Evolutionary conservation across 441 rosid species (phyloP).

Genomic region (Gossypium lobatum): DNA sequence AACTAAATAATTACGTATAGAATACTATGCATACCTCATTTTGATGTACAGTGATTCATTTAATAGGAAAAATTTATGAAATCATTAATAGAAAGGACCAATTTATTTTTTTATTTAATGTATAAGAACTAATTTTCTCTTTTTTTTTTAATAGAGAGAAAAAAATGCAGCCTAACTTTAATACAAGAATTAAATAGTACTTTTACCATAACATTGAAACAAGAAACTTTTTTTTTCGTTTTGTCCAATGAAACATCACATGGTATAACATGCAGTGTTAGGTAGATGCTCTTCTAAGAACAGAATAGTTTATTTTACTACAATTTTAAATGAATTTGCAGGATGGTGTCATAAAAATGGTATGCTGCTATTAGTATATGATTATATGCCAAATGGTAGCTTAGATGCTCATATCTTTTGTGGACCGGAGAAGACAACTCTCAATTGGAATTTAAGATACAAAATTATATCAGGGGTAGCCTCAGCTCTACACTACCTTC

Average conservation of each 20-base stretch:
- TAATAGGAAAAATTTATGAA: too few species aligned
- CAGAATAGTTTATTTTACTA: background rate
- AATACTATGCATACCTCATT: too few species aligned
- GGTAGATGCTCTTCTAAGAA: constrained; percentile 2
- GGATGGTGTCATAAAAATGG: constrained; percentile 56
- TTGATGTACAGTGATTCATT: too few species aligned
- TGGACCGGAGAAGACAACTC: constrained; percentile 18
- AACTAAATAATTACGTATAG: too few species aligned
- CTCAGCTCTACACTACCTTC: constrained; percentile 50
- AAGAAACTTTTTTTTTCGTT: background rate
- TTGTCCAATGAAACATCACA: constrained; percentile 7
- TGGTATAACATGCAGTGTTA: background rate
- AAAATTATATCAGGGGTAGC: constrained; percentile 45
- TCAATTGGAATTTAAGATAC: constrained; percentile 34
- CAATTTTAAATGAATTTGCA: constrained; percentile 13
- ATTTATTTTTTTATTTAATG: too few species aligned
- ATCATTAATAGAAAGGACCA: too few species aligned
- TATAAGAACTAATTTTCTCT: too few species aligned
- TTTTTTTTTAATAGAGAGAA: too few species aligned
- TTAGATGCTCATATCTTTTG: constrained; percentile 39
- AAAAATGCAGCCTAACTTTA: background rate
- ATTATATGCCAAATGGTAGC: constrained; percentile 55
- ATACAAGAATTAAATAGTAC: too few species aligned
- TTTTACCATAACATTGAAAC: background rate
- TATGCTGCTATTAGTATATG: constrained; percentile 41